phyloP scores from a whole-genome alignment of 148 eudicot genomes.

The Mesembryanthemum crystallinum region DNA sequence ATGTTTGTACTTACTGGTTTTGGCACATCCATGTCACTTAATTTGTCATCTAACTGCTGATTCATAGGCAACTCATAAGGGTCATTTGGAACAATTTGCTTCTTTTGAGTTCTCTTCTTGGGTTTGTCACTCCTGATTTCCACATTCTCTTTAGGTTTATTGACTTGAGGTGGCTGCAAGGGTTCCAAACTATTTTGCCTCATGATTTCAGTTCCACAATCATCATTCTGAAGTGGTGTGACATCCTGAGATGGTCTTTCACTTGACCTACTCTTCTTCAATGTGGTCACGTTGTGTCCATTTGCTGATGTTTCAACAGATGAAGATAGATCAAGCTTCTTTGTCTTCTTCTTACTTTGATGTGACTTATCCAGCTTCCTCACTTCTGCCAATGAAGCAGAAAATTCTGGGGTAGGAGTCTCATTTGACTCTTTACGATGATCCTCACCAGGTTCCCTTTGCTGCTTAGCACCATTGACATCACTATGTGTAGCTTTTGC shows the following conservation, averaged over 20 bases:
- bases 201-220: background rate
- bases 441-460: background rate
- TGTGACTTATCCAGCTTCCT: conserved; percentile 11
- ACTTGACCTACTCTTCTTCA: conserved; percentile 23
- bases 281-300: conserved; percentile 13
- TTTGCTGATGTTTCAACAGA: conserved; percentile 28
- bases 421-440: background rate
- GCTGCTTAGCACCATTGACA: background rate
- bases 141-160: conserved; percentile 15
- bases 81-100: conserved; percentile 21
- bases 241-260: conserved; percentile 27
- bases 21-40: conserved; percentile 14
- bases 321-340: conserved; percentile 28
- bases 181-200: conserved; percentile 15
- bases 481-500: background rate
- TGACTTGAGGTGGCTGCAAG: conserved; percentile 25
- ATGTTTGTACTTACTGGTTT: conserved; percentile 21
- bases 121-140: conserved; percentile 23
- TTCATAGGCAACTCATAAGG: conserved; percentile 19
- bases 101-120: conserved; percentile 29
- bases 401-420: background rate
- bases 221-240: conserved; percentile 24
- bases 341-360: conserved; percentile 14
- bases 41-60: conserved; percentile 21
- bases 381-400: conserved; percentile 10